Conservation (phyloP, 1,284 basidiomycete genomes). For the Sanghuangporus baumii region DNA sequence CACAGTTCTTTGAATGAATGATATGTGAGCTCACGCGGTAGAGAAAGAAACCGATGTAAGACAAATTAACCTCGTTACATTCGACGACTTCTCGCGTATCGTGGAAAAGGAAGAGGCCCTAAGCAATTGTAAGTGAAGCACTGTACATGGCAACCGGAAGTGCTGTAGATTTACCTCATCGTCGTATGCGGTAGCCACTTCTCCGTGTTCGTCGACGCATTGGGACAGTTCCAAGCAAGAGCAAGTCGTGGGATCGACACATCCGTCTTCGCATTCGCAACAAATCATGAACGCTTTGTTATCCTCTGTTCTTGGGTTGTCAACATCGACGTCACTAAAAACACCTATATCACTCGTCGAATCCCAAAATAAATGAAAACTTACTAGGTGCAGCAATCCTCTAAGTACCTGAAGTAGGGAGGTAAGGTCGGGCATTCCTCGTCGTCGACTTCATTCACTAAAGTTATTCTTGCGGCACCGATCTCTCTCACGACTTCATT, state of each 20-base stretch:
- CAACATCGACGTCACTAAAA: neutral
- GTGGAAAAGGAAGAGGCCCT: conserved; percentile 38
- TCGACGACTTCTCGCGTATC: conserved; percentile 49
- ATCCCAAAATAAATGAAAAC: neutral
- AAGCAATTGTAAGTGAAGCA: neutral
- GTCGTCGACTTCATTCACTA: conserved; percentile 15
- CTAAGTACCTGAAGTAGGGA: conserved; percentile 7
- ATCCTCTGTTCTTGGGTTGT: neutral
- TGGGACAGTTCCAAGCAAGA: conserved; percentile 4
- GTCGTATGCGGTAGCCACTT: conserved; percentile 1
- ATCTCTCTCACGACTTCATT: neutral
- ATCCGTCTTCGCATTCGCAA: conserved; percentile 6
- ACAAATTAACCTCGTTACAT: conserved; percentile 44
- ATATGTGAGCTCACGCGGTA: neutral
- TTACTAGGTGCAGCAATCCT: conserved; percentile 6
- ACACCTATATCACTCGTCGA: neutral
- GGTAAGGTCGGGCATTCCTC: conserved; percentile 4
- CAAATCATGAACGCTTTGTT: conserved; percentile 2
- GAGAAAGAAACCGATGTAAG: neutral
- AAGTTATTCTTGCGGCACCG: neutral
- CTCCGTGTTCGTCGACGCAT: neutral
- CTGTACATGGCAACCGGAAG: neutral
- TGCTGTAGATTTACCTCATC: neutral
- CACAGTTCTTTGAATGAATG: conserved; percentile 34
- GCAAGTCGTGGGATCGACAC: neutral